Evolutionary conservation across 208 protist genomes (phyloP).

Genomic region (Entamoeba invadens): DNA sequence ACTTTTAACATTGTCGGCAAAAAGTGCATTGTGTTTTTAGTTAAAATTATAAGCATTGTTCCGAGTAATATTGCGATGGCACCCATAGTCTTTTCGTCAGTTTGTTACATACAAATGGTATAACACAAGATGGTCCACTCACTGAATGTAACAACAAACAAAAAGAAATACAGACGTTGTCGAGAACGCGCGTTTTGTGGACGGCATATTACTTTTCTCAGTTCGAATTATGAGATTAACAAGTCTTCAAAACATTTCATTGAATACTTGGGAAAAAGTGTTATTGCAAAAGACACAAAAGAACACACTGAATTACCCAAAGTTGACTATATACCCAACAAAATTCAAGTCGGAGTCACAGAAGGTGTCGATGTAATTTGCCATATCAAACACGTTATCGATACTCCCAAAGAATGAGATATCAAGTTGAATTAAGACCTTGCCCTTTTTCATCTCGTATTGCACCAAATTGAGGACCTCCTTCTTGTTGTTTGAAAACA

Average conservation of each 20-base stretch:
- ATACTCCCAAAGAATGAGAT: background rate
- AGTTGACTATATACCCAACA: background rate
- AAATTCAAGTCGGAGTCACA: background rate
- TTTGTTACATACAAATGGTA: too few species aligned
- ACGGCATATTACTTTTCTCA: background rate
- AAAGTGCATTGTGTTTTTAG: background rate
- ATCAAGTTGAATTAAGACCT: background rate
- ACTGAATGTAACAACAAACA: background rate
- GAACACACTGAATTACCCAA: too few species aligned
- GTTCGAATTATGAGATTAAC: too few species aligned
- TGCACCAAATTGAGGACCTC: background rate
- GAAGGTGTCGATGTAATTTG: background rate
- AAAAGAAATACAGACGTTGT: background rate
- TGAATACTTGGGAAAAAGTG: too few species aligned
- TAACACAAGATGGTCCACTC: background rate
- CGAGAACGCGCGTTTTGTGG: background rate
- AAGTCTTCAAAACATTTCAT: too few species aligned
- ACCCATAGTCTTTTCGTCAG: background rate
- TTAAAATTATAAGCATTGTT: background rate
- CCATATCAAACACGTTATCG: background rate
- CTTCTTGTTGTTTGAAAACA: background rate
- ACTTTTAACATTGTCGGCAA: background rate
- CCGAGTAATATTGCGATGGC: background rate
- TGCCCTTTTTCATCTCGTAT: background rate
- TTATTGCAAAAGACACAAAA: too few species aligned